phyloP scores from a whole-genome alignment of 345 rosid species.

The Populus deltoides region DNA sequence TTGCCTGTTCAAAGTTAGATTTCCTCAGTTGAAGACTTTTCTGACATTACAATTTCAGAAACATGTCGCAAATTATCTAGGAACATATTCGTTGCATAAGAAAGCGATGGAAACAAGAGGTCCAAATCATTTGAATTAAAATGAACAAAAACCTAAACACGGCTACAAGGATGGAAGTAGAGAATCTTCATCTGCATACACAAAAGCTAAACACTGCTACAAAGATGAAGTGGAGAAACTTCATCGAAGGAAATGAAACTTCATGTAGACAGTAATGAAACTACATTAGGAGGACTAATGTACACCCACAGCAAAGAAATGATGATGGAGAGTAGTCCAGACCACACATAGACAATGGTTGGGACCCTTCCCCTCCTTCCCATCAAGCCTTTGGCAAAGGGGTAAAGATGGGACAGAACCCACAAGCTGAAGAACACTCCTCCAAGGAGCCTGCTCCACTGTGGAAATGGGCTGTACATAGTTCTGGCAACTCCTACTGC shows the following conservation, averaged over 20 bases:
- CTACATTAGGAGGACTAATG: constrained; percentile 53
- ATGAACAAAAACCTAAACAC: neutral
- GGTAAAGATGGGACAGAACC: constrained; percentile 72
- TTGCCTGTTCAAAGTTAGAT: no score
- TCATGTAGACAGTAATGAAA: constrained; percentile 25
- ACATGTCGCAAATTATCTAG: neutral
- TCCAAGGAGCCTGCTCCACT: constrained; percentile 78
- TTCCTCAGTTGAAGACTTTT: neutral
- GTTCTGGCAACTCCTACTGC: constrained; percentile 66
- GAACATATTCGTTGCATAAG: neutral
- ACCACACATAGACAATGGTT: constrained; percentile 74
- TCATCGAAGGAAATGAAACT: constrained; percentile 50
- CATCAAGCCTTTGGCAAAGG: constrained; percentile 79
- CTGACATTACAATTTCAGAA: neutral
- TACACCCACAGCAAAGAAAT: constrained; percentile 71
- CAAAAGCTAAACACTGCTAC: neutral
- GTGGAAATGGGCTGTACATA: constrained; percentile 57
- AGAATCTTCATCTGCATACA: constrained; percentile 30
- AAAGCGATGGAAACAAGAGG: neutral
- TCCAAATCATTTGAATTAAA: neutral
- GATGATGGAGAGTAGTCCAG: constrained; percentile 62
- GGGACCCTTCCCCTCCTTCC: constrained; percentile 79
- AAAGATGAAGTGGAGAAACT: no score
- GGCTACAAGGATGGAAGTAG: constrained; percentile 31
- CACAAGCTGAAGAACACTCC: constrained; percentile 86